These are phyloP conservation scores for Neurospora sp. DNA, from an alignment of 495 filamentous ascomycete species.

Conservation along the genomic window DNA sequence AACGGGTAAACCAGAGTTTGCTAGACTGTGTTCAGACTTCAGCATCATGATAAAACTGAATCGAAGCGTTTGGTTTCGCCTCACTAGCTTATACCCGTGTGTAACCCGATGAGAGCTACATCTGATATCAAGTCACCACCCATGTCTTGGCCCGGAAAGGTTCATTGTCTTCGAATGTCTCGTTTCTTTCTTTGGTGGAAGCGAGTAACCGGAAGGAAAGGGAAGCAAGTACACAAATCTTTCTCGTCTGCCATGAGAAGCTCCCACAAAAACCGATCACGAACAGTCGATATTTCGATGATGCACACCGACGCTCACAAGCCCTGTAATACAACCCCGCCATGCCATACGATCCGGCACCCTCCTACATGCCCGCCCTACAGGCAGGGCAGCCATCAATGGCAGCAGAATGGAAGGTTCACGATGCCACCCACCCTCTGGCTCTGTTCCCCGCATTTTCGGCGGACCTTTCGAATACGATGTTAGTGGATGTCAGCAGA, in stretches of 20 bases:
- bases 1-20: too few species aligned
- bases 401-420: not conserved
- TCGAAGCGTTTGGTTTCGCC: not conserved
- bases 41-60: too few species aligned
- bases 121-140: not conserved
- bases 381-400: not conserved
- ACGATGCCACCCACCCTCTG: not conserved
- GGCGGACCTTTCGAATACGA: not conserved
- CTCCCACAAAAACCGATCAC: not conserved
- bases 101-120: not conserved
- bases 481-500: not conserved
- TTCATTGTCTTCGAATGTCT: not conserved
- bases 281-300: not conserved
- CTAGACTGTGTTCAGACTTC: too few species aligned
- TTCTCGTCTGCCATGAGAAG: too few species aligned
- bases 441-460: not conserved
- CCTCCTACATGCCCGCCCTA: not conserved
- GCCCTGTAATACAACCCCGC: not conserved
- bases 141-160: not conserved
- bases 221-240: too few species aligned
- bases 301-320: not conserved
- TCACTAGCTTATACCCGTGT: not conserved
- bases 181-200: too few species aligned
- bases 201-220: too few species aligned
- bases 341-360: not conserved